Conservation (phyloP, 352 stramenopile genomes). For the Thalassiosira livingstoniorum region DNA sequence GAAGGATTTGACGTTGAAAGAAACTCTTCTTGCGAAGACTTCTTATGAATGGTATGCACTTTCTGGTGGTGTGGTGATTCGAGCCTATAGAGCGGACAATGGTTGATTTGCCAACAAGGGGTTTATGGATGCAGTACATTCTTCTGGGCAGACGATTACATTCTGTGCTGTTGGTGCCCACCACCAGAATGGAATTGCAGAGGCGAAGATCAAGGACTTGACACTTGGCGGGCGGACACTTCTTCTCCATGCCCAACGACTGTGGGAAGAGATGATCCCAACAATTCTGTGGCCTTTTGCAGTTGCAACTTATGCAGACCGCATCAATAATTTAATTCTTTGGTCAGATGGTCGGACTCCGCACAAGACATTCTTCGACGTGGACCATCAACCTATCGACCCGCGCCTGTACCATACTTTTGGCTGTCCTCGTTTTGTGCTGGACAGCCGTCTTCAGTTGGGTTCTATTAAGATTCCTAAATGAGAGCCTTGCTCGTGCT, state of each 20-base stretch:
- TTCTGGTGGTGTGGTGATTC: not conserved
- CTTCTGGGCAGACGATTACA: conserved; percentile 34
- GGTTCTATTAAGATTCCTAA: conserved; percentile 8
- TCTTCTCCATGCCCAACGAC: not conserved
- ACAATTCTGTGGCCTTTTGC: conserved; percentile 20
- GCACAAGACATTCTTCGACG: not conserved
- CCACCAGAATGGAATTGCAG: conserved; percentile 32
- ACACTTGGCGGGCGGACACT: not conserved
- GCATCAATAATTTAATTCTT: not conserved
- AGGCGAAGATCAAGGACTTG: conserved; percentile 7
- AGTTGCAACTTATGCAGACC: not conserved
- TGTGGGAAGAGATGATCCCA: conserved; percentile 4
- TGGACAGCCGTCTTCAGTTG: conserved; percentile 9
- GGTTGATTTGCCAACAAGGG: conserved; percentile 44
- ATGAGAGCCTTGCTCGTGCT: not conserved
- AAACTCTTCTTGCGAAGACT: not conserved
- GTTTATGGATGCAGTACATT: conserved; percentile 6
- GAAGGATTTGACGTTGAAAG: not conserved
- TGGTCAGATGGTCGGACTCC: not conserved
- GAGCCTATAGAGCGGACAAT: conserved; percentile 54
- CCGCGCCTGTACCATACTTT: not conserved
- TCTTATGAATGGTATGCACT: not conserved
- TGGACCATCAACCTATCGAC: not conserved
- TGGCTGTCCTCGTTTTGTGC: conserved; percentile 8
- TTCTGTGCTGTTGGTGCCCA: conserved; percentile 51